Base-by-base conservation (phyloP, 228 moss, liverwort and hornwort genomes). In the Sphagnum fallax region DNA sequence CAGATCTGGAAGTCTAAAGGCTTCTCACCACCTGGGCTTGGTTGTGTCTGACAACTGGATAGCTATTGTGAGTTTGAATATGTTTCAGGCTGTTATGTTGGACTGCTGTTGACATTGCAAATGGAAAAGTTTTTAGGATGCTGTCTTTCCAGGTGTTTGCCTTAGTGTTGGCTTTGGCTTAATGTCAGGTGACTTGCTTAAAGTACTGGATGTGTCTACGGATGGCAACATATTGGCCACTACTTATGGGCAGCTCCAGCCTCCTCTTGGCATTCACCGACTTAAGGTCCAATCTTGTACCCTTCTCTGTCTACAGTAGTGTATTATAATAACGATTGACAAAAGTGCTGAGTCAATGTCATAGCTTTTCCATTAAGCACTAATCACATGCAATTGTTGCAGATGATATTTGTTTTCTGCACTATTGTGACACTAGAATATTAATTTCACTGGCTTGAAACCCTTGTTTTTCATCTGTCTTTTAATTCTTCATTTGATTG, bases 201-300 rank as follows among this genome's bases (percentile, higher is more conserved):
- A 82, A 75, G 80, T 98, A 72, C 72, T 98, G 85, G 91, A 93
- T 80, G 86, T 98, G 1, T 83, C 93, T 4, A 70, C 62, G 4
- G 98, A 93, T 79, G 90, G 89, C 50, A 93, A 89, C 73, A 78
- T 89, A 72, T 79, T 98, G 78, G 90, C 91, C 9, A 98, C 93
- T 6, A 93, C 98, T 11, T 98, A 98, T 72, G 98, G 98, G 48
- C 84, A 86, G 60, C 83, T 98, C 72, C 91, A 80, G 68, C 98
- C 98, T 8, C 98, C 98, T 69, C 74, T 98, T 82, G 98, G 98
- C 67, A 89, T 93, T 67, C 90, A 89, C 78, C 88, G 98, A 67
- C 81, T 93, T 68, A 98, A 98, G 93, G 98, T 98, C 48, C 10
- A 77, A 10, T 15, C 15, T 12, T 55, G 8, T 12, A 7, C 12